These are phyloP conservation scores for Tanacetum coccineum DNA, from an alignment of 129 eudicot genomes.

Conservation along the genomic window DNA sequence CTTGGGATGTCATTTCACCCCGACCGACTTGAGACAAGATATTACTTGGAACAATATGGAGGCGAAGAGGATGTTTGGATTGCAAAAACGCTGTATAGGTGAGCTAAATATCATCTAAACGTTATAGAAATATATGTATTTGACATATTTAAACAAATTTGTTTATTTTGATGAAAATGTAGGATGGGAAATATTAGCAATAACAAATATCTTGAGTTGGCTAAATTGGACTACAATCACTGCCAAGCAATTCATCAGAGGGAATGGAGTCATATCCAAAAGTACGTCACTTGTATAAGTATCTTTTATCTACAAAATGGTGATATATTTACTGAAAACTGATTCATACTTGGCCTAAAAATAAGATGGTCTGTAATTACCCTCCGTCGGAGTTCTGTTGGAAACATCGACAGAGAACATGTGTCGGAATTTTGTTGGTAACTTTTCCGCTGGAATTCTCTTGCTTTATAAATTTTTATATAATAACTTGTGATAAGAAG, in stretches of 20 bases:
- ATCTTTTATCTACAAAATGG: too few species aligned
- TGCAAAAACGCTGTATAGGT: constrained; percentile 45
- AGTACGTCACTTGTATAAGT: background rate
- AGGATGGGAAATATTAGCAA: constrained; percentile 1
- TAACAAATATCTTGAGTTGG: background rate
- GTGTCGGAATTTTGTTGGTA: too few species aligned
- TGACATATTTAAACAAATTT: background rate
- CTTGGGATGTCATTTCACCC: too few species aligned
- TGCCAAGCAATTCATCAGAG: background rate
- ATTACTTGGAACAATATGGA: constrained; percentile 43
- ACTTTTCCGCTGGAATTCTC: too few species aligned
- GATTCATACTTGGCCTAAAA: too few species aligned
- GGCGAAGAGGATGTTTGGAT: constrained; percentile 52
- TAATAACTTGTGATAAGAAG: too few species aligned
- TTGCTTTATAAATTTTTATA: too few species aligned
- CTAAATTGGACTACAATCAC: constrained; percentile 5
- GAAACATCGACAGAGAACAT: too few species aligned
- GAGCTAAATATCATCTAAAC: background rate
- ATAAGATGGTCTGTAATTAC: too few species aligned
- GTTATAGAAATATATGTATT: background rate
- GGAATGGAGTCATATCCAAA: background rate
- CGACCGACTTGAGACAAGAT: too few species aligned
- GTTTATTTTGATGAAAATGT: background rate
- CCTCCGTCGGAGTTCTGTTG: too few species aligned
- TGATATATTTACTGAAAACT: too few species aligned